phyloP scores from a whole-genome alignment of 768 basidiomycete genomes.

The Pholiota molesta region DNA sequence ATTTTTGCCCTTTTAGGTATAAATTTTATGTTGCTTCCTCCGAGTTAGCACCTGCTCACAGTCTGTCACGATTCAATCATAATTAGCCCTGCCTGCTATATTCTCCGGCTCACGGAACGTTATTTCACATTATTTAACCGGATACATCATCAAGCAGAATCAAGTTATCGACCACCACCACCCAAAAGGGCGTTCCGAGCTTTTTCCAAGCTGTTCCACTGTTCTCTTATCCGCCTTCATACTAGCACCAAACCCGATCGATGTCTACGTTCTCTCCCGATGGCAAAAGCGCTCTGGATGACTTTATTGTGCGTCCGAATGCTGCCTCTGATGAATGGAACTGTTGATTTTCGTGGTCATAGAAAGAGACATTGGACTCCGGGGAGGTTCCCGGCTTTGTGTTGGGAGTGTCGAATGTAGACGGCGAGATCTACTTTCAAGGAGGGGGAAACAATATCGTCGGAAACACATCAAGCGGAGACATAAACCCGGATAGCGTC shows the following conservation, averaged over 20 bases:
- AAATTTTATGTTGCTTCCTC: too few species aligned
- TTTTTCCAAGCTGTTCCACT: not conserved
- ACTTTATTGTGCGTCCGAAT: constrained; percentile 17
- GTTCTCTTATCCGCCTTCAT: not conserved
- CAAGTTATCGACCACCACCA: too few species aligned
- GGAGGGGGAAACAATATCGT: constrained; percentile 28
- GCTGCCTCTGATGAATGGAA: too few species aligned
- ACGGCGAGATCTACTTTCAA: constrained; percentile 34
- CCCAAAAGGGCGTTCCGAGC: not conserved
- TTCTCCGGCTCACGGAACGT: too few species aligned
- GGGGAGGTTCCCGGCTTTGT: constrained; percentile 25
- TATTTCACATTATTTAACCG: too few species aligned
- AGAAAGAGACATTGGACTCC: constrained; percentile 15
- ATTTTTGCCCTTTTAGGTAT: too few species aligned
- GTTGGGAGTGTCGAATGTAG: constrained; percentile 26
- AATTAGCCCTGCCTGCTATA: too few species aligned
- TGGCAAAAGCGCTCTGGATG: constrained; percentile 19
- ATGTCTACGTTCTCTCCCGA: constrained; percentile 17
- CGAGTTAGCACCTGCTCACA: too few species aligned
- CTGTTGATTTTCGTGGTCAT: not conserved
- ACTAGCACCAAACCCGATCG: not conserved
- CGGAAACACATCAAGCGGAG: constrained; percentile 28
- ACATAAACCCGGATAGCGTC: constrained; percentile 32
- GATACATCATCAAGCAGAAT: too few species aligned
- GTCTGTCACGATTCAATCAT: too few species aligned